Evolutionary conservation across 805 yeast species (phyloP).

Genomic region (Henningerozyma blattae): DNA sequence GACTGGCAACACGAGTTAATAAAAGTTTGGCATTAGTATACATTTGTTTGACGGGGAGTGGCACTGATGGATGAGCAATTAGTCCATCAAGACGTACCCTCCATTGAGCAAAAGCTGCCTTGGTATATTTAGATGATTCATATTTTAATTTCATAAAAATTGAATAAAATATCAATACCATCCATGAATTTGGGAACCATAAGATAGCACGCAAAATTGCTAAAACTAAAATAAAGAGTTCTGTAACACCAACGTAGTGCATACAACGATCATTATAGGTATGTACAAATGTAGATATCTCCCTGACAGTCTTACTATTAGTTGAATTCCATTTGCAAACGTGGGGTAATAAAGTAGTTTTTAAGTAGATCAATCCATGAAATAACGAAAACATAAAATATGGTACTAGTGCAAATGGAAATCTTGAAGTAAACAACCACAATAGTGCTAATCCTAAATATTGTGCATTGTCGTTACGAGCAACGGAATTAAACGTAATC

Average conservation of each 20-base stretch:
- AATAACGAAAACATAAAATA: slow-evolving; percentile 68
- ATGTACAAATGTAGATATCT: slow-evolving; percentile 34
- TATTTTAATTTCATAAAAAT: slow-evolving; percentile 65
- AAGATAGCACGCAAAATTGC: slow-evolving; percentile 41
- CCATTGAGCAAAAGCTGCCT: slow-evolving; percentile 52
- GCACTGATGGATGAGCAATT: slow-evolving; percentile 40
- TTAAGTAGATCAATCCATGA: slow-evolving; percentile 65
- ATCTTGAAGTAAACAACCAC: slow-evolving; percentile 48
- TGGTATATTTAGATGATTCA: slow-evolving; percentile 64
- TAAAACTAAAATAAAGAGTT: slow-evolving; percentile 32
- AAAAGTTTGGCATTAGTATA: slow-evolving; percentile 32
- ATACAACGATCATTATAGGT: slow-evolving; percentile 48
- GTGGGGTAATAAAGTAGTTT: slow-evolving; percentile 56
- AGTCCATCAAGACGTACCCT: slow-evolving; percentile 57
- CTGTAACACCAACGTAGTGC: slow-evolving; percentile 48
- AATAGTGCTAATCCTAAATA: slow-evolving; percentile 48
- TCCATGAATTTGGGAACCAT: slow-evolving; percentile 53
- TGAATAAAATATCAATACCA: slow-evolving; percentile 40
- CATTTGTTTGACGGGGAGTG: slow-evolving; percentile 32
- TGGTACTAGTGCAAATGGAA: slow-evolving; percentile 55
- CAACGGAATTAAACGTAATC: slow-evolving; percentile 13
- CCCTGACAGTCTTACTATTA: slow-evolving; percentile 18
- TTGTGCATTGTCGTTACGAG: slow-evolving; percentile 59
- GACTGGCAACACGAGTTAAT: slow-evolving; percentile 3
- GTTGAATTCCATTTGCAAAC: slow-evolving; percentile 20